phyloP scores from a whole-genome alignment of 495 filamentous ascomycete species.

The Pseudevernia furfuracea region DNA sequence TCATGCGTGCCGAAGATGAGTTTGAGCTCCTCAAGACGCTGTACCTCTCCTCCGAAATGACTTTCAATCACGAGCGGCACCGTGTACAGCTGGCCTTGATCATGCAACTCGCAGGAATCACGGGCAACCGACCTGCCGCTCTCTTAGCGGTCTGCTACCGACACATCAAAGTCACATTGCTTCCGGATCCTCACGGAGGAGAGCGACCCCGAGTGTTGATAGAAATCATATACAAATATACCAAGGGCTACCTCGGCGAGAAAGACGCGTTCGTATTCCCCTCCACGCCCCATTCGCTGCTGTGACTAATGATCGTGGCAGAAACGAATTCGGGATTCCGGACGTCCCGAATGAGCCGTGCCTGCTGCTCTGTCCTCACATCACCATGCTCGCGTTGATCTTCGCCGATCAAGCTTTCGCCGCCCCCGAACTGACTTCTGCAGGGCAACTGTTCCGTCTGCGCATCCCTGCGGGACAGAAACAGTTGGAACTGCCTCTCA shows the following conservation, averaged over 20 bases:
- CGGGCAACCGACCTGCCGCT: slow-evolving; percentile 7
- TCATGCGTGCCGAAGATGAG: slow-evolving; percentile 10
- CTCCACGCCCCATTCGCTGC: too few relatives aligned
- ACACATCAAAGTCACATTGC: slow-evolving; percentile 15
- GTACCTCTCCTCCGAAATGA: slow-evolving; percentile 5
- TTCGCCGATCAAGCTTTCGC: too few relatives aligned
- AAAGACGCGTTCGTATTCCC: slow-evolving; percentile 17
- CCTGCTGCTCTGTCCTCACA: too few relatives aligned
- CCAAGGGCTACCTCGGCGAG: slow-evolving; percentile 15
- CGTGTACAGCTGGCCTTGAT: slow-evolving; percentile 10
- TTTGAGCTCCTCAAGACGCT: slow-evolving; percentile 13
- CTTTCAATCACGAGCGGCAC: slow-evolving; percentile 10
- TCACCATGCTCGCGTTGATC: too few relatives aligned
- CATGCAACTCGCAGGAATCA: slow-evolving; percentile 15
- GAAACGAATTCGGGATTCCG: too few relatives aligned
- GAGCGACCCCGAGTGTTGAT: slow-evolving; percentile 7
- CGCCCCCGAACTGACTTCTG: too few relatives aligned
- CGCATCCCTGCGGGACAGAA: too few relatives aligned
- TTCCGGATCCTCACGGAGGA: background rate
- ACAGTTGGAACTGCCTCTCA: slow-evolving; percentile 17
- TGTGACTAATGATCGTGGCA: too few relatives aligned
- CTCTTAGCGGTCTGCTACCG: slow-evolving; percentile 11
- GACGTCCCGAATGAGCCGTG: too few relatives aligned
- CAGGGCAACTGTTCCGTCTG: too few relatives aligned
- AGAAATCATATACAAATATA: slow-evolving; percentile 11